Percentiles rank a stretch among this genome's conserved stretches.
Evolutionary conservation across 768 basidiomycete genomes (phyloP).

Genomic region (Tulasnella sp.): DNA sequence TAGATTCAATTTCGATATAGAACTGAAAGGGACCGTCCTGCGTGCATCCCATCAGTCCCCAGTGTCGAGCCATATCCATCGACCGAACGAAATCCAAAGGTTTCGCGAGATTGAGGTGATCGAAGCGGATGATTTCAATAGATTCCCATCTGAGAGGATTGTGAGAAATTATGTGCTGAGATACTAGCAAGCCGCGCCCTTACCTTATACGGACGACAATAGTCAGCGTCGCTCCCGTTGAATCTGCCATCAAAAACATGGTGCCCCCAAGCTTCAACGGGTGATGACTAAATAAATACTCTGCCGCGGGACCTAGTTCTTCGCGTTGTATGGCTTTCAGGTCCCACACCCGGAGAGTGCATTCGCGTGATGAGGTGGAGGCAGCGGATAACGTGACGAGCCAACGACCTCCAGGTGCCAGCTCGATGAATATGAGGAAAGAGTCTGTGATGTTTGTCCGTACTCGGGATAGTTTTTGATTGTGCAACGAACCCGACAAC

Average conservation of each 20-base stretch:
- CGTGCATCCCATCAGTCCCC: background rate
- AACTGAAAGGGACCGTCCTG: background rate
- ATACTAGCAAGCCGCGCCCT: background rate
- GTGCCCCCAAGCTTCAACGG: background rate
- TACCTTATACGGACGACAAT: background rate
- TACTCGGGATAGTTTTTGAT: background rate
- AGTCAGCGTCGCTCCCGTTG: background rate
- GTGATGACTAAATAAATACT: background rate
- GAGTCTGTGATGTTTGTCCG: background rate
- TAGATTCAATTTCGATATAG: background rate
- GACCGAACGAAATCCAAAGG: background rate
- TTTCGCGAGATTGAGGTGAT: background rate
- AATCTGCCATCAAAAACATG: background rate
- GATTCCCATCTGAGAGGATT: background rate
- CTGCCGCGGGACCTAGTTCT: background rate
- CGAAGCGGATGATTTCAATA: background rate
- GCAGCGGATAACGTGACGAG: background rate
- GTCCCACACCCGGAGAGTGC: background rate
- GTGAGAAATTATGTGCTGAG: background rate
- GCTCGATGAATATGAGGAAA: background rate
- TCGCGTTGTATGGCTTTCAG: background rate
- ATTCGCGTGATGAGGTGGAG: background rate
- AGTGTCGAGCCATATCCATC: background rate
- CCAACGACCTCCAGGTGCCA: background rate
- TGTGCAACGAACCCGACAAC: background rate